Evolutionary conservation across 345 rosid genomes (phyloP), one percentile per base, ranked within the genome.

Genomic region (Camelina laxa): DNA sequence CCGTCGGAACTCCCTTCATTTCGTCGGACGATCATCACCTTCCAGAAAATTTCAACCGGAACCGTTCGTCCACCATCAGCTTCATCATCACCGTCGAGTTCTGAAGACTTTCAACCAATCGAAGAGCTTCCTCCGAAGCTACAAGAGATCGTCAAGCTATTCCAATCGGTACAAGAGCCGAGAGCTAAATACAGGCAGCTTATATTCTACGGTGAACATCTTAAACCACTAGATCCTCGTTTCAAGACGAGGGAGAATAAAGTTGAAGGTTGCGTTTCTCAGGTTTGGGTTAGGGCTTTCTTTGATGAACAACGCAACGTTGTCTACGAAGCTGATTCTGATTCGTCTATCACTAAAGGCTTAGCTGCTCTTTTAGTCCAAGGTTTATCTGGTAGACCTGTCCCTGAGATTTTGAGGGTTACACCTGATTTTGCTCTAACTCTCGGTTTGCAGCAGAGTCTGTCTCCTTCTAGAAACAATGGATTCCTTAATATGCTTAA

Each of bases 241-340:
- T 96, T 84, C 84, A 90, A 88, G 74, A 92, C 96, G 19, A 73
- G 76, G 39, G 91, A 86, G 48, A 96, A 92, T 65, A 96, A 96
- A 75, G 99, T 96, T 7, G 80, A 89, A 79, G 99, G 99, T 7
- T 96, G 99, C 57, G 94, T 91, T 20, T 89, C 98, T 22, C 97
- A 89, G 85, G 98, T 92, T 6, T 96, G 98, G 98, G 96, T 96
- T 17, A 84, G 98, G 84, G 99, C 97, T 44, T 91, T 73, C 73
- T 77, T 90, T 7, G 97, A 95, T 60, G 60, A 51, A 0, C 82
- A 86, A 8, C 68, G 75, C 42, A 90, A 90, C 59, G 99, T 88
- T 41, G 80, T 85, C 12, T 92, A 82, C 74, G 94, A 95, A 77
- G 98, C 99, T 15, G 96, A 92, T 81, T 95, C 99, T 1, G 99